phyloP scores from a whole-genome alignment of 2,329 filamentous ascomycete genomes.

The Aspergillus phoenicis region DNA sequence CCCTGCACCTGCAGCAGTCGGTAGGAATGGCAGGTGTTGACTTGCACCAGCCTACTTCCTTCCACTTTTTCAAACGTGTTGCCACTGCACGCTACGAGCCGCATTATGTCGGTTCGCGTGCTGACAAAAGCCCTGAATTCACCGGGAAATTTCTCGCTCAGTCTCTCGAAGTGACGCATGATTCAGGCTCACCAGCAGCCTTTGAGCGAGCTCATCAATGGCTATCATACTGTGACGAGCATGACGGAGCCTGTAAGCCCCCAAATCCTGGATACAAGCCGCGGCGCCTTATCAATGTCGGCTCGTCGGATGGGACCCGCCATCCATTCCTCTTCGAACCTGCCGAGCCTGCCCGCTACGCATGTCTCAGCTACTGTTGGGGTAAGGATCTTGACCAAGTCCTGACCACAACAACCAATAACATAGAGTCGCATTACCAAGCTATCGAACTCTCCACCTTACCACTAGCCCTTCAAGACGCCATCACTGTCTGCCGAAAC shows the following conservation, averaged over 20 bases:
- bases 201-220: background rate
- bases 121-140: background rate
- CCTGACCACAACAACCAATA: background rate
- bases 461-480: background rate
- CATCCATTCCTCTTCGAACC: background rate
- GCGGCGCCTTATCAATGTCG: background rate
- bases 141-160: background rate
- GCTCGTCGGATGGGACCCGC: background rate
- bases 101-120: accelerated
- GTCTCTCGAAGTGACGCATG: background rate
- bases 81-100: background rate
- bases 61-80: background rate
- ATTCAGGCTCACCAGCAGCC: background rate
- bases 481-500: background rate
- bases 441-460: background rate
- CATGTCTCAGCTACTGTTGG: background rate
- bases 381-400: background rate
- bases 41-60: background rate
- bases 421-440: background rate
- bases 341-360: background rate
- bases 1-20: background rate
- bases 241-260: background rate
- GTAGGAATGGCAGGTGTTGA: accelerated
- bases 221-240: background rate
- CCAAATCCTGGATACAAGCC: background rate